A percentile compares a stretch with the other conserved stretches of the same genome.
Evolutionary conservation across 23 red algal genomes (phyloP).

Genomic region (Gracilaria gracilis): DNA sequence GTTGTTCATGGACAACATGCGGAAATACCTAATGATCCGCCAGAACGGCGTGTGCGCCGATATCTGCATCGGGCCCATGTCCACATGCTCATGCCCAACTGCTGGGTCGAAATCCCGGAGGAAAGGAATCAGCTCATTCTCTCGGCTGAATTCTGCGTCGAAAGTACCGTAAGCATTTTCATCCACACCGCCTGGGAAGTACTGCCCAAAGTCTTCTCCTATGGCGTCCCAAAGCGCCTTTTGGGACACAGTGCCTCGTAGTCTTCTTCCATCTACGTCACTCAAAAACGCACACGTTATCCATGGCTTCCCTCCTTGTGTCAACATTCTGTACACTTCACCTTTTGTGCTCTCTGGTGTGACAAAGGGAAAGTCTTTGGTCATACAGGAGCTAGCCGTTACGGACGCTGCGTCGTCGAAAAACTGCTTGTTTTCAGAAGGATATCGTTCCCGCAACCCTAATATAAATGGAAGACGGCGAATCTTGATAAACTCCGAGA

Average conservation of each 20-base stretch:
- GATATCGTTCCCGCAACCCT: conserved; percentile 71
- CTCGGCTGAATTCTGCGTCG: conserved; percentile 20
- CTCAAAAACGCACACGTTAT: conserved; percentile 72
- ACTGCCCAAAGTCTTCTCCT: conserved; percentile 7
- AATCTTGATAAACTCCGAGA: conserved; percentile 70
- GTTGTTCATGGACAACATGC: conserved; percentile 70
- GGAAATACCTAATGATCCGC: conserved; percentile 65
- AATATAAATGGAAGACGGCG: conserved; percentile 69
- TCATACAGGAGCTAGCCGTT: conserved; percentile 69
- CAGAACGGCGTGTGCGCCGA: conserved; percentile 60
- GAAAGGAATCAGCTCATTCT: conserved; percentile 58
- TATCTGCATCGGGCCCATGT: conserved; percentile 69
- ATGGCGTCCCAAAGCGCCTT: conserved; percentile 57
- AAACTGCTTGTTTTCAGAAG: conserved; percentile 46
- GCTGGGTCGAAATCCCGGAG: conserved; percentile 51
- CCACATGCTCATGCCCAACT: conserved; percentile 55
- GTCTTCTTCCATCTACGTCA: conserved; percentile 22
- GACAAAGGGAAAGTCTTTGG: conserved; percentile 65
- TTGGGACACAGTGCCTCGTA: conserved; percentile 77
- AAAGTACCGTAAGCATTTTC: conserved; percentile 60
- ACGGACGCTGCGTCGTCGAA: conserved; percentile 58
- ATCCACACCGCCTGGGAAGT: background rate
- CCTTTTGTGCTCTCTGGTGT: conserved; percentile 64
- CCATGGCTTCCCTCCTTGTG: conserved; percentile 56
- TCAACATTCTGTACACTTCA: conserved; percentile 57